These are phyloP conservation scores for Pseudopediastrum boryanum DNA, from an alignment of 139 green algal genomes.

Conservation along the genomic window DNA sequence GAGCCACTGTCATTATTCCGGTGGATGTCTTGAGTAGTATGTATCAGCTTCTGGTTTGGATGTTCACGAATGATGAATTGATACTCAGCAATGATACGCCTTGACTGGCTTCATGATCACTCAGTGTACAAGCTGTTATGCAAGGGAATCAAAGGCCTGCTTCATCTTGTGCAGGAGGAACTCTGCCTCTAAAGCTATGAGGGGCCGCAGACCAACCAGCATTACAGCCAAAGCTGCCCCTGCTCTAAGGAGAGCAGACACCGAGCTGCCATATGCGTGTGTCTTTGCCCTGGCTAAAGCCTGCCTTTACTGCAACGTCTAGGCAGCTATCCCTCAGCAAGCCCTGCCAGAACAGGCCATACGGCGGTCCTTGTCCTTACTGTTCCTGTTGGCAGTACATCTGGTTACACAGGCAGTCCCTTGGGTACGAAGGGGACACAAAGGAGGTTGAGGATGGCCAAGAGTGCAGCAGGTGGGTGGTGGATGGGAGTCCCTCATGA, in stretches of 20 bases:
- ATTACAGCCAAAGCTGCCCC: background rate
- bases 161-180: background rate
- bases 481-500: background rate
- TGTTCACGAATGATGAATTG: no score
- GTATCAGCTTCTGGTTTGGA: no score
- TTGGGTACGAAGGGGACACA: background rate
- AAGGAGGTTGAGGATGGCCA: background rate
- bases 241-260: background rate
- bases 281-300: background rate
- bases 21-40: no score
- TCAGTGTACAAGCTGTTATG: no score
- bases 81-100: no score
- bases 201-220: background rate
- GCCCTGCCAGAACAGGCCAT: constrained; percentile 12
- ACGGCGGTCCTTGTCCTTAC: background rate
- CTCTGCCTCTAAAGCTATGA: background rate
- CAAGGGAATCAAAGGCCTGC: no score
- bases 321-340: constrained; percentile 7
- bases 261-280: background rate
- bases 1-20: no score
- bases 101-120: no score
- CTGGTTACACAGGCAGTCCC: background rate
- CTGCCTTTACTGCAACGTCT: background rate
- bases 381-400: constrained; percentile 32
- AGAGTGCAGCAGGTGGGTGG: background rate